A percentile compares a stretch with the other conserved stretches of the same genome.
Evolutionary conservation across 257 asterid species (phyloP).

Genomic region (Capsicum pubescens): DNA sequence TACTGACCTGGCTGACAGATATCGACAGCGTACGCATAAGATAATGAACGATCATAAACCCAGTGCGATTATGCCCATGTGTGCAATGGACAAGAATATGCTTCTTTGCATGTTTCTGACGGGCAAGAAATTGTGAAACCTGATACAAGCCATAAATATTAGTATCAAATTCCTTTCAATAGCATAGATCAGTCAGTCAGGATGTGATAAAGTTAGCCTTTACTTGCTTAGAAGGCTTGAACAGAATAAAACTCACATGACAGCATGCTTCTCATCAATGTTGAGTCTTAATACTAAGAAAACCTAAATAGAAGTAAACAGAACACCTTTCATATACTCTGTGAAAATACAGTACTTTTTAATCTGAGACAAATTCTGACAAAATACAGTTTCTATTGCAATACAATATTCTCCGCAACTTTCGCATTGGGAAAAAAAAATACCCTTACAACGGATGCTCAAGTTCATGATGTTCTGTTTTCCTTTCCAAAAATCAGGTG

Average conservation of each 20-base stretch:
- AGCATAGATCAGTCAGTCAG: neutral
- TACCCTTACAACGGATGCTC: neutral
- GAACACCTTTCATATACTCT: neutral
- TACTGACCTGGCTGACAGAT: constrained; percentile 85
- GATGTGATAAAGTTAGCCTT: neutral
- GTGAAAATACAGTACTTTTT: neutral
- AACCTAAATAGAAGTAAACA: constrained; percentile 9
- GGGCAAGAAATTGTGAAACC: constrained; percentile 82
- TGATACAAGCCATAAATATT: constrained; percentile 35
- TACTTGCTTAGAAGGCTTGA: neutral
- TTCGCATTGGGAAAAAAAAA: neutral
- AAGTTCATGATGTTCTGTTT: constrained; percentile 23
- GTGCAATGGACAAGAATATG: constrained; percentile 94
- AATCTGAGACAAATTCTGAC: neutral
- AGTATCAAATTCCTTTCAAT: constrained; percentile 11
- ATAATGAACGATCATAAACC: constrained; percentile 91
- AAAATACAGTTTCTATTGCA: neutral
- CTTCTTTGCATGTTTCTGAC: constrained; percentile 78
- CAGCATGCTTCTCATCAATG: constrained; percentile 7
- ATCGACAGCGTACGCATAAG: constrained; percentile 81
- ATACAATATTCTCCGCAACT: constrained; percentile 1
- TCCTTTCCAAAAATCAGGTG: neutral
- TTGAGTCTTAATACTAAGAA: neutral
- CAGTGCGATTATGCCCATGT: constrained; percentile 99
- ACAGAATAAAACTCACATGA: neutral